Percentiles rank a stretch among this genome's conserved stretches.
phyloP scores from a whole-genome alignment of 2,329 filamentous ascomycete species.

The Talaromyces sp. region DNA sequence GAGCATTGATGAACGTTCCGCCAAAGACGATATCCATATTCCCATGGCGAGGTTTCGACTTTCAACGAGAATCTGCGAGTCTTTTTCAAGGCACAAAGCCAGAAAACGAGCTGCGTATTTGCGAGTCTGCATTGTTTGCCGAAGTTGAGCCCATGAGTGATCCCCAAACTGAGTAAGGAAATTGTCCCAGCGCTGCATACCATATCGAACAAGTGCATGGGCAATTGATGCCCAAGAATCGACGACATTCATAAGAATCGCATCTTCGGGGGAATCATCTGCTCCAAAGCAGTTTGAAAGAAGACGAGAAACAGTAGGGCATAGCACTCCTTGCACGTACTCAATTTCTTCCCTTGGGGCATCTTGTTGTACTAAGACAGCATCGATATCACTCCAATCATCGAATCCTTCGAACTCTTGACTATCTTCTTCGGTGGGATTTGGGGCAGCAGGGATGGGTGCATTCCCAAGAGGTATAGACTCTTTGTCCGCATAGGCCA shows the following conservation, averaged over 20 bases:
- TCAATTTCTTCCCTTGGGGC: conserved; percentile 29
- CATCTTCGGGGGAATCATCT: conserved; percentile 58
- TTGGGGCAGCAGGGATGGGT: conserved; percentile 21
- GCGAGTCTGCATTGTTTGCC: conserved; percentile 50
- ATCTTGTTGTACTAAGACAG: conserved; percentile 39
- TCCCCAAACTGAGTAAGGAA: conserved; percentile 59
- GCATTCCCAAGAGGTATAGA: conserved; percentile 19
- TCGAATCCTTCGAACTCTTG: conserved; percentile 68
- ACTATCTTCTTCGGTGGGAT: conserved; percentile 58
- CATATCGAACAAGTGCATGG: conserved; percentile 49
- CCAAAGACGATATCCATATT: conserved; percentile 58
- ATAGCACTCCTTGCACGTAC: conserved; percentile 47
- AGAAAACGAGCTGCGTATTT: conserved; percentile 53
- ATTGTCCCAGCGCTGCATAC: conserved; percentile 56
- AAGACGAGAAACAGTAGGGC: conserved; percentile 55
- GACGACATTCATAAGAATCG: conserved; percentile 54
- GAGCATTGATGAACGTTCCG: conserved; percentile 62
- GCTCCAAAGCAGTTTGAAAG: conserved; percentile 65
- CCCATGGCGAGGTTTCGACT: conserved; percentile 54
- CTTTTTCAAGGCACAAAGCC: conserved; percentile 47
- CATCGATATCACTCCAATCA: conserved; percentile 59
- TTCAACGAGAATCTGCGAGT: conserved; percentile 45
- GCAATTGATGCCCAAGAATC: conserved; percentile 60
- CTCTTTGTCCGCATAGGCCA: conserved; percentile 43
- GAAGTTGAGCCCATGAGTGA: conserved; percentile 52